Evolutionary conservation across 2,329 filamentous ascomycete genomes (phyloP).

Genomic region (Fusarium protoensiforme): DNA sequence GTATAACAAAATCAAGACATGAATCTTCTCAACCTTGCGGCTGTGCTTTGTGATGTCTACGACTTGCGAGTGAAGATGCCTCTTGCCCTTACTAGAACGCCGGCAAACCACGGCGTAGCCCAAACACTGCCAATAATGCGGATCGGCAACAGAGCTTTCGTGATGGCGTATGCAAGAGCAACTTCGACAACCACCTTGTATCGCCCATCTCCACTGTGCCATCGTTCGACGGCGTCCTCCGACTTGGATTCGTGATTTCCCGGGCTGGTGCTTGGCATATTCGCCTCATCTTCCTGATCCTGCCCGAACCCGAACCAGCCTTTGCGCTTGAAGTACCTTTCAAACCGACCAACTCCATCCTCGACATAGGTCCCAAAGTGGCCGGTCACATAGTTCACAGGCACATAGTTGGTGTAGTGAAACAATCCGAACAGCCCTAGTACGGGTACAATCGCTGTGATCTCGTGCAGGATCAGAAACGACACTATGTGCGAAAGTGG

Average conservation of each 20-base stretch:
- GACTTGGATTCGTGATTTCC: constrained; percentile 24
- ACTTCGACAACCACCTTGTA: constrained; percentile 74
- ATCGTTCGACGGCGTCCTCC: constrained; percentile 48
- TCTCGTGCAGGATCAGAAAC: constrained; percentile 90
- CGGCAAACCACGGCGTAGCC: constrained; percentile 93
- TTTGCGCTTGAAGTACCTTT: constrained; percentile 80
- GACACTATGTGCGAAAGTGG: constrained; percentile 85
- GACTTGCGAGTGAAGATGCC: constrained; percentile 44
- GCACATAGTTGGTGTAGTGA: constrained; percentile 82
- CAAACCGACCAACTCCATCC: constrained; percentile 78
- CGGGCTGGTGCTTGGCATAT: neutral
- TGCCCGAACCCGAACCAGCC: constrained; percentile 79
- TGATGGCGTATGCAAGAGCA: constrained; percentile 90
- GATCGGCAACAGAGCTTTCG: constrained; percentile 83
- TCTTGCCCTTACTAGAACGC: constrained; percentile 62
- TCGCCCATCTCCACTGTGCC: constrained; percentile 54
- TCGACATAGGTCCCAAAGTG: constrained; percentile 64
- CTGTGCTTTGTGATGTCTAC: constrained; percentile 28
- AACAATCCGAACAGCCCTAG: constrained; percentile 80
- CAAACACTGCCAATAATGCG: constrained; percentile 83
- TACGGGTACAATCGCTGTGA: constrained; percentile 87
- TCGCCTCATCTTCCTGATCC: constrained; percentile 34
- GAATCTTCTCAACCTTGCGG: constrained; percentile 34
- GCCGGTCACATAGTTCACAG: constrained; percentile 63
- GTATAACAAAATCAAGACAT: constrained; percentile 39